These are phyloP conservation scores for Scutellaria baicalensis DNA, from an alignment of 257 asterid species.

Conservation along the genomic window DNA sequence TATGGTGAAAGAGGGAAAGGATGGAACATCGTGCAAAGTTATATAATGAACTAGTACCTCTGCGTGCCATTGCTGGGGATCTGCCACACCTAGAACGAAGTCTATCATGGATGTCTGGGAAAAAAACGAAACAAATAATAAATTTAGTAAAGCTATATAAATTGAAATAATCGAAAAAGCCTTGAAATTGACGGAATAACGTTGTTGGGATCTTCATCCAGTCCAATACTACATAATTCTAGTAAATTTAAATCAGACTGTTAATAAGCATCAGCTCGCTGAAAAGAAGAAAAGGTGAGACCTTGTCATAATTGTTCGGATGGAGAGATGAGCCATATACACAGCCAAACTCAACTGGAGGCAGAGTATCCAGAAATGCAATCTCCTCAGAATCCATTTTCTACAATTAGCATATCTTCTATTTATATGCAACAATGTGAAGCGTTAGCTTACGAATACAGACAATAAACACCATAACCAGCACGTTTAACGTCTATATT, in stretches of 20 bases:
- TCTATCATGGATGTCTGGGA: conserved; percentile 74
- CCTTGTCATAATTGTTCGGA: conserved; percentile 74
- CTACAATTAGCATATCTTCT: conserved; percentile 9
- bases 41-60: conserved; percentile 42
- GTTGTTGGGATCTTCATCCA: neutral
- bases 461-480: neutral
- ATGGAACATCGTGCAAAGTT: too few species aligned
- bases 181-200: neutral
- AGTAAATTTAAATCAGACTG: neutral
- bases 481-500: neutral
- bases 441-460: neutral
- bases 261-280: neutral
- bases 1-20: neutral
- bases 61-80: conserved; percentile 83
- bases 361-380: conserved; percentile 54
- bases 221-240: neutral
- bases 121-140: neutral
- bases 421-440: neutral
- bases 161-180: neutral
- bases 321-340: conserved; percentile 83
- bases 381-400: conserved; percentile 34
- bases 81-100: conserved; percentile 77
- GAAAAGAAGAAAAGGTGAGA: conserved; percentile 7
- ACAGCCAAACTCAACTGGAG: conserved; percentile 81
- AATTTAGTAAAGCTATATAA: neutral